phyloP scores from a whole-genome alignment of 148 eudicot species.

The Silene conica region DNA sequence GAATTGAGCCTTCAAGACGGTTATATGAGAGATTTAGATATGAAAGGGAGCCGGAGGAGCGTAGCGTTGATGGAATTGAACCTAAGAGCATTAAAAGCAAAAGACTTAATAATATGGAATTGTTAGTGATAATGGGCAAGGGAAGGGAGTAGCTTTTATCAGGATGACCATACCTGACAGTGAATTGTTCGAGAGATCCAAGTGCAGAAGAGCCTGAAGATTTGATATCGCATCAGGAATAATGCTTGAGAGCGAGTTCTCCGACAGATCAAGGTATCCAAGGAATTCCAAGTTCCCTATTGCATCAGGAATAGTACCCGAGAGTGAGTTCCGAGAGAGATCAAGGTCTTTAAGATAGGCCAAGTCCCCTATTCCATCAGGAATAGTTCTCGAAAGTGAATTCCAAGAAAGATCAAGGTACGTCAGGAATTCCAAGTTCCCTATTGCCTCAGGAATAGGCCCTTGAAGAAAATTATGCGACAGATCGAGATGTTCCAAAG shows the following conservation, averaged over 20 bases:
- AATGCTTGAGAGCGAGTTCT: too few relatives aligned
- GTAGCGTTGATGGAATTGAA: background rate
- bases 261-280: too few relatives aligned
- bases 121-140: too few relatives aligned
- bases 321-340: background rate
- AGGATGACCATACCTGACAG: background rate
- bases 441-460: too few relatives aligned
- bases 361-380: background rate
- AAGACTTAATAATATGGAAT: too few relatives aligned
- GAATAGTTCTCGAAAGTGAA: background rate
- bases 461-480: too few relatives aligned
- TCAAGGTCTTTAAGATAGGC: background rate
- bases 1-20: background rate
- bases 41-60: background rate
- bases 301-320: background rate
- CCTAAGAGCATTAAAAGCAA: background rate
- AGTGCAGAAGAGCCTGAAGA: background rate
- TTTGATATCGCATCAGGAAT: background rate
- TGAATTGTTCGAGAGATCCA: background rate
- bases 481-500: too few relatives aligned
- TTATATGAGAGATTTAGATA: background rate
- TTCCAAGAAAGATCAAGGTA: too few relatives aligned
- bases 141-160: background rate
- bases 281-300: constrained; percentile 4
- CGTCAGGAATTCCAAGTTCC: too few relatives aligned